These are phyloP conservation scores for Quercus agrifolia DNA, from an alignment of 306 rosid species.

Conservation along the genomic window DNA sequence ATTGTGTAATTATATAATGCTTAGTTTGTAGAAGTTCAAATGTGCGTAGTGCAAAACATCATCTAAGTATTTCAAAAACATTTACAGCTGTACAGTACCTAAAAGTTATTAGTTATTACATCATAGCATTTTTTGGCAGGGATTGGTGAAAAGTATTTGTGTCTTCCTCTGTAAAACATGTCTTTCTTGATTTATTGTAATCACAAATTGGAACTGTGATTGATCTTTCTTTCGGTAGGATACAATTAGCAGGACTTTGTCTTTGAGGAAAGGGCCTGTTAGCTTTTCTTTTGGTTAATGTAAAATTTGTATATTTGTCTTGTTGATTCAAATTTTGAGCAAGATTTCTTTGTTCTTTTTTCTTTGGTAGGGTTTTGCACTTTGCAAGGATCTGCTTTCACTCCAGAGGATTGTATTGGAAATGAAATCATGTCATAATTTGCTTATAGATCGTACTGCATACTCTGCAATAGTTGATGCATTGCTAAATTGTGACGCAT, in stretches of 20 bases:
- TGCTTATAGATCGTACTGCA: slow-evolving; percentile 70
- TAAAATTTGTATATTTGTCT: background rate
- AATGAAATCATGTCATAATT: slow-evolving; percentile 57
- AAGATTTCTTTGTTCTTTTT: slow-evolving; percentile 9
- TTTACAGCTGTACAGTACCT: background rate
- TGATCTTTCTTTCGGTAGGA: background rate
- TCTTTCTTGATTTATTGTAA: background rate
- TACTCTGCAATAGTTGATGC: slow-evolving; percentile 76
- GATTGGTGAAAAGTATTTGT: background rate
- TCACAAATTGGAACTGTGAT: background rate
- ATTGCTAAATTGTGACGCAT: slow-evolving; percentile 62
- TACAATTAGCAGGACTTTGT: background rate
- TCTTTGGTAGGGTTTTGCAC: slow-evolving; percentile 64
- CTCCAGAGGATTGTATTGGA: slow-evolving; percentile 62
- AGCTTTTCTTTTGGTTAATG: background rate
- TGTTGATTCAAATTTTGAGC: background rate
- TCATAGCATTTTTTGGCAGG: background rate
- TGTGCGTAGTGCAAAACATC: background rate
- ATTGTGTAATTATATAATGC: background rate
- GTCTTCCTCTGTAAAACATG: background rate
- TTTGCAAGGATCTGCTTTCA: slow-evolving; percentile 52
- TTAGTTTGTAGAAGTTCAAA: no score
- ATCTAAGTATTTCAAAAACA: background rate
- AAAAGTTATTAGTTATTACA: background rate
- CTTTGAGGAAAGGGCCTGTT: background rate